Conservation (phyloP, 768 basidiomycete species). For the Naematelia aurantialba region DNA sequence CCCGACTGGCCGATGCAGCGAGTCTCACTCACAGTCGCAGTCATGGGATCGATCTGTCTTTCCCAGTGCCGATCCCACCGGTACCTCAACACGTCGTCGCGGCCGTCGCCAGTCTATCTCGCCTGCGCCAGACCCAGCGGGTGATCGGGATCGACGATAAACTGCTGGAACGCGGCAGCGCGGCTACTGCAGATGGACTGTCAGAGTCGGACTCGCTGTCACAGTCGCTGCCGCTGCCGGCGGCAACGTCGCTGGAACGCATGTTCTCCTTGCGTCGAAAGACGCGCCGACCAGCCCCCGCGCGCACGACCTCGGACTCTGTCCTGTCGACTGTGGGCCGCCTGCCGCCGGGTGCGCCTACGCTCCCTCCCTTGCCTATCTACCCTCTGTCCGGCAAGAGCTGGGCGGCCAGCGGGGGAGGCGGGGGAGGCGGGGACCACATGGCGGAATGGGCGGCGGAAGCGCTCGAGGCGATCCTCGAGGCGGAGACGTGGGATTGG, state of each 20-base stretch:
- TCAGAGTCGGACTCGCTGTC: too few relatives aligned
- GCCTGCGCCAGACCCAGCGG: not conserved
- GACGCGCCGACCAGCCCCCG: not conserved
- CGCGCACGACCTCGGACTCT: not conserved
- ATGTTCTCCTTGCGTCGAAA: not conserved
- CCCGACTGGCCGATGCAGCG: not conserved
- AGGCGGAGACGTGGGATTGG: not conserved
- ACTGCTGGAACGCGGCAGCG: not conserved
- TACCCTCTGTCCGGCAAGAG: not conserved
- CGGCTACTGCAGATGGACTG: too few relatives aligned
- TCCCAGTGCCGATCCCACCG: not conserved
- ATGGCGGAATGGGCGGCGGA: not conserved
- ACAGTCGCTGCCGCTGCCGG: too few relatives aligned
- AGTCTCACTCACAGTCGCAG: too few relatives aligned
- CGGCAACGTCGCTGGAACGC: not conserved
- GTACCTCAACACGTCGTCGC: too few relatives aligned
- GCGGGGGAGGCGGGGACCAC: not conserved
- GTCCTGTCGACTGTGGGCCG: not conserved
- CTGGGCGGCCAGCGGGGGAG: not conserved
- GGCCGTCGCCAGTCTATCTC: not conserved
- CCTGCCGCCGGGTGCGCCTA: too few relatives aligned
- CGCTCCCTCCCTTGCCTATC: not conserved
- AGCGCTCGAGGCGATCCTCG: not conserved
- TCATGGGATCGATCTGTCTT: too few relatives aligned
- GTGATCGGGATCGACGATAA: not conserved